A percentile compares a stretch with the other conserved stretches of the same genome.
Conservation (phyloP, 768 basidiomycete species). For the Lentinula sp. region DNA sequence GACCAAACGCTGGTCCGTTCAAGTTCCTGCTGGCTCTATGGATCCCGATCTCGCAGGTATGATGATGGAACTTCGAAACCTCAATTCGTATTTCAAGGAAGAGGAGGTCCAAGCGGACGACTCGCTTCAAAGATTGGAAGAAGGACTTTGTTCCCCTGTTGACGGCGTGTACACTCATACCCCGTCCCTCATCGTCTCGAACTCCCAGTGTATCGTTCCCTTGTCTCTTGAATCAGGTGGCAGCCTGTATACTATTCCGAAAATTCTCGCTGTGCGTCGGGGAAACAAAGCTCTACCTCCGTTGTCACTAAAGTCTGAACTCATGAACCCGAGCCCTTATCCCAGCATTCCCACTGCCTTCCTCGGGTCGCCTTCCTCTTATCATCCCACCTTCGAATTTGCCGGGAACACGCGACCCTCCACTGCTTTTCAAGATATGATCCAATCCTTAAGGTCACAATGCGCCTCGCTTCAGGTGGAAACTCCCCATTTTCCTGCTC, state of each 20-base stretch:
- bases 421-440: conserved; percentile 37
- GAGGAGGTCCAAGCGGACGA: conserved; percentile 6
- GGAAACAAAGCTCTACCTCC: conserved; percentile 29
- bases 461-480: conserved; percentile 21
- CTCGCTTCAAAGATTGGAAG: neutral
- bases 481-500: conserved; percentile 2
- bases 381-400: conserved; percentile 27
- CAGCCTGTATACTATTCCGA: conserved; percentile 13
- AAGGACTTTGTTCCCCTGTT: neutral
- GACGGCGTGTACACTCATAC: conserved; percentile 19
- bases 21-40: conserved; percentile 26
- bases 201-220: conserved; percentile 32
- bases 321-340: conserved; percentile 16
- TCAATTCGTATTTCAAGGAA: conserved; percentile 33
- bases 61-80: conserved; percentile 31
- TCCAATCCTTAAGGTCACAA: conserved; percentile 34
- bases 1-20: conserved; percentile 25
- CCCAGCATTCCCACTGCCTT: conserved; percentile 40
- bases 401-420: conserved; percentile 17
- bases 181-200: conserved; percentile 36
- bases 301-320: conserved; percentile 16
- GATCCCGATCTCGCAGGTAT: conserved; percentile 33
- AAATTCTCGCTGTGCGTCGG: conserved; percentile 28
- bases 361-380: conserved; percentile 32
- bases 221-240: conserved; percentile 27